Evolutionary conservation across 352 stramenopile species (phyloP).

Genomic region (Globisporangium cederbergense): DNA sequence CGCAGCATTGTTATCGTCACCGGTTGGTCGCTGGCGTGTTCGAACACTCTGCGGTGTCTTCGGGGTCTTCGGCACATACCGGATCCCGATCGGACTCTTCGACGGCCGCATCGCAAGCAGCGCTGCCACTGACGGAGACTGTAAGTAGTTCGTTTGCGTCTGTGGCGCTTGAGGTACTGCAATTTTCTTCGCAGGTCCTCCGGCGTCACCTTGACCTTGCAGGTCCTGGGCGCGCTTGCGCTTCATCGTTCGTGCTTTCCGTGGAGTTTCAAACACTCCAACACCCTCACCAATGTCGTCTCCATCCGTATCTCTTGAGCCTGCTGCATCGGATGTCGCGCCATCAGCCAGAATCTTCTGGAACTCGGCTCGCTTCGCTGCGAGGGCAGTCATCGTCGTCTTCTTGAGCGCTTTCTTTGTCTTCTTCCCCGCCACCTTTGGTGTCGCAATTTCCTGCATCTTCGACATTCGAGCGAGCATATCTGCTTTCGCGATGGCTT

Average conservation of each 20-base stretch:
- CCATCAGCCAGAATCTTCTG: slow-evolving; percentile 33
- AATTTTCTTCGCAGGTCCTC: slow-evolving; percentile 2
- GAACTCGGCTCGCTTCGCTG: slow-evolving; percentile 46
- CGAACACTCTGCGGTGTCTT: slow-evolving; percentile 18
- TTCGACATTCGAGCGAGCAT: slow-evolving; percentile 43
- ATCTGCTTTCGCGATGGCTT: slow-evolving; percentile 46
- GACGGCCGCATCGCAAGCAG: slow-evolving; percentile 21
- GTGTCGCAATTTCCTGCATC: slow-evolving; percentile 63
- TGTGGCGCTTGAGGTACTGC: background rate
- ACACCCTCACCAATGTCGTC: slow-evolving; percentile 20
- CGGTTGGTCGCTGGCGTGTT: slow-evolving; percentile 12
- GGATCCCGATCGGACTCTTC: slow-evolving; percentile 21
- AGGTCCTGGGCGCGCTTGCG: slow-evolving; percentile 26
- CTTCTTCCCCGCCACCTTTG: slow-evolving; percentile 63
- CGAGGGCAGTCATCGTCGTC: slow-evolving; percentile 24
- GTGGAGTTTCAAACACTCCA: slow-evolving; percentile 23
- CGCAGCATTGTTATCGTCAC: slow-evolving; percentile 4
- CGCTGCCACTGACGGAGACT: slow-evolving; percentile 17
- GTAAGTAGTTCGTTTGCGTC: slow-evolving; percentile 9
- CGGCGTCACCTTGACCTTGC: slow-evolving; percentile 5
- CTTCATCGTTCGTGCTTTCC: slow-evolving; percentile 24
- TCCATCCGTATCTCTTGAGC: background rate
- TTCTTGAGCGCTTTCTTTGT: slow-evolving; percentile 35
- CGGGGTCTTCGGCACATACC: slow-evolving; percentile 19
- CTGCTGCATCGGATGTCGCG: slow-evolving; percentile 3